phyloP scores from a whole-genome alignment of 768 basidiomycete species.

The Russula olivacea region DNA sequence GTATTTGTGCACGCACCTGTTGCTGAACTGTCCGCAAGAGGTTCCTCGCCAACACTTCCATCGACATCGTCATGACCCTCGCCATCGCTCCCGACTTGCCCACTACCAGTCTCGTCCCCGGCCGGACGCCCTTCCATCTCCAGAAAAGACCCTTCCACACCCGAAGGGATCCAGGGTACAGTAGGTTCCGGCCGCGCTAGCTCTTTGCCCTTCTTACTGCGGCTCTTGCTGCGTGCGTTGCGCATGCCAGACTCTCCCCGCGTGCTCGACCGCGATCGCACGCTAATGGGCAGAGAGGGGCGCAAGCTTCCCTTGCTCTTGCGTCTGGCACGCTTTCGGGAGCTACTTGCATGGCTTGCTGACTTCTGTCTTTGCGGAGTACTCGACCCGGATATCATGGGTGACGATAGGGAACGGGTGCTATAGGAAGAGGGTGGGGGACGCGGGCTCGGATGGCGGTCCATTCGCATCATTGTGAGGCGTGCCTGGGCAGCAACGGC shows the following conservation, averaged over 20 bases:
- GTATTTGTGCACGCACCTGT: constrained; percentile 1
- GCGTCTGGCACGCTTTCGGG: constrained; percentile 56
- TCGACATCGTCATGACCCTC: neutral
- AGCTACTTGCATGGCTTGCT: constrained; percentile 50
- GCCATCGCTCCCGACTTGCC: neutral
- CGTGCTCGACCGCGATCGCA: neutral
- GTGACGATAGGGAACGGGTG: neutral
- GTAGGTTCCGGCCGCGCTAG: neutral
- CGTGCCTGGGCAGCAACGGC: constrained; percentile 22
- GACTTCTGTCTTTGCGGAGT: neutral
- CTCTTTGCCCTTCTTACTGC: constrained; percentile 16
- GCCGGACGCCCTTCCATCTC: constrained; percentile 21
- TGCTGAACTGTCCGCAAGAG: neutral
- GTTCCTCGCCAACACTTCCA: neutral
- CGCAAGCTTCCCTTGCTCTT: constrained; percentile 64
- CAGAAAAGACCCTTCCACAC: constrained; percentile 15
- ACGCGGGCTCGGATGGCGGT: neutral
- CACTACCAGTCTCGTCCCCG: constrained; percentile 9
- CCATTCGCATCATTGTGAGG: constrained; percentile 12
- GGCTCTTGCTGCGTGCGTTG: constrained; percentile 10
- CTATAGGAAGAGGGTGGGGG: neutral
- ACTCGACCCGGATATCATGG: neutral
- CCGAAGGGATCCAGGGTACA: neutral
- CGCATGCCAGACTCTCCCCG: constrained; percentile 2
- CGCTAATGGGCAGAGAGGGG: constrained; percentile 34